Base-by-base conservation (phyloP, 2,329 filamentous ascomycete genomes). In the Tolypocladium tundrense region DNA sequence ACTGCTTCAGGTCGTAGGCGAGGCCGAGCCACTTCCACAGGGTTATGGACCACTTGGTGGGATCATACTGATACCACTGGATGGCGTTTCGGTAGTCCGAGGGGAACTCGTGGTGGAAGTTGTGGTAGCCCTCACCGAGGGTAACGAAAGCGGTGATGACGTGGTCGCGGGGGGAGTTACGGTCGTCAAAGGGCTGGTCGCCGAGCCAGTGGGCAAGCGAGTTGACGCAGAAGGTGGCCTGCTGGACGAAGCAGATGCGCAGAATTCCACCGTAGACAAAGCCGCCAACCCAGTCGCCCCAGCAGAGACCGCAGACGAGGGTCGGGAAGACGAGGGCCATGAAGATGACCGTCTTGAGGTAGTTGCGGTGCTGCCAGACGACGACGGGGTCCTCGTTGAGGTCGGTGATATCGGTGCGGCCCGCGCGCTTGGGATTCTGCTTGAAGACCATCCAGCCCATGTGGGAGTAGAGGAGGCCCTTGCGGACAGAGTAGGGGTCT, bases 61-160 rank as follows among this genome's bases (percentile, higher is more conserved):
- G 90, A 72, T 95, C 90, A 69, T 95, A 95, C 71, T 95, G 90
- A 77, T 86, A 88, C 90, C 90, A 95, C 75, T 91, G 81, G 65
- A 94, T 93, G 61, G 90, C 90, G 72, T 95, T 95, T 71, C 90
- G 89, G 84, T 94, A 95, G 74, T 95, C 90, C 13, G 89, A 93
- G 57, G 91, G 91, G 77, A 95, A 95, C 74, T 95, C 90, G 81
- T 95, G 90, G 77, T 95, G 90, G 82, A 95, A 95, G 82, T 95
- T 95, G 82, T 95, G 90, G 78, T 95, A 95, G 37, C 90, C 90
- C 76, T 92, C 90, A 54, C 90, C 90, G 27, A 95, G 86, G 50
- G 90, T 95, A 65, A 91, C 86, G 21, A 95, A 77, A 51, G 90
- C 90, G 45, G 90, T 95, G 74, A 95, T 84, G 70, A 93, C 82